Base-by-base conservation (phyloP, 2,329 filamentous ascomycete genomes). In the Hypoxylon sp. region DNA sequence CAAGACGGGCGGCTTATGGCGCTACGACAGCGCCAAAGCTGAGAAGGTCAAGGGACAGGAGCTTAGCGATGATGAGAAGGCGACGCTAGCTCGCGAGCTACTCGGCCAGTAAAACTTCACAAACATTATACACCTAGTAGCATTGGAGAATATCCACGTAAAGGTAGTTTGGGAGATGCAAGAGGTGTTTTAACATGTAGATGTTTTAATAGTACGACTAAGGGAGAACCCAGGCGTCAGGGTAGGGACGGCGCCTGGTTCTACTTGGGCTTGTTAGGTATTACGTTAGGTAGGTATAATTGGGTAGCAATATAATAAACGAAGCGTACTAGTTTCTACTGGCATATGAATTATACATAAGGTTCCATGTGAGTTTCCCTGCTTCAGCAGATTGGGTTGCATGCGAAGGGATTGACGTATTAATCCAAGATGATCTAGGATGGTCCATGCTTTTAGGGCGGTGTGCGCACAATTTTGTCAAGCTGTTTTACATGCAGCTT, bases 1-100 rank as follows among this genome's bases (percentile, higher is more conserved):
- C 62, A 84, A 82, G 71, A 85, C 82, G 2, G 82, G 81, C 13
- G 82, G 82, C 1, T 69, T 84, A 11, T 85, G 82, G 82, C 73
- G 82, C 20, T 85, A 80, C 52, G 80, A 84, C 60, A 11, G 21
- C 0, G 61, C 55, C 23, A 77, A 77, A 65, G 72, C 75, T 2
- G 71, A 69, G 16, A 78, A 78, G 66, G 79, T 62, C 4, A 69
- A 61, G 49, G 64, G 60, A n/a, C 57, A 65, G 35, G 57, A 59
- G 9, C 62, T 69, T 11, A 68, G 54, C 19, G 68, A 69, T 2
- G 75, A 73, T 36, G 71, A 75, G 49, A 73, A 71, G 47, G 67
- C 64, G 1, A 61, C 65, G n/a, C 55, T 71, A n/a, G 67, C 74
- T 38, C 63, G 63, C 34, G 63, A 67, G 26, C 29, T 69, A 27